Evolutionary conservation across 1,139 yeast genomes (phyloP).

Genomic region (Blastobotrys persicus): DNA sequence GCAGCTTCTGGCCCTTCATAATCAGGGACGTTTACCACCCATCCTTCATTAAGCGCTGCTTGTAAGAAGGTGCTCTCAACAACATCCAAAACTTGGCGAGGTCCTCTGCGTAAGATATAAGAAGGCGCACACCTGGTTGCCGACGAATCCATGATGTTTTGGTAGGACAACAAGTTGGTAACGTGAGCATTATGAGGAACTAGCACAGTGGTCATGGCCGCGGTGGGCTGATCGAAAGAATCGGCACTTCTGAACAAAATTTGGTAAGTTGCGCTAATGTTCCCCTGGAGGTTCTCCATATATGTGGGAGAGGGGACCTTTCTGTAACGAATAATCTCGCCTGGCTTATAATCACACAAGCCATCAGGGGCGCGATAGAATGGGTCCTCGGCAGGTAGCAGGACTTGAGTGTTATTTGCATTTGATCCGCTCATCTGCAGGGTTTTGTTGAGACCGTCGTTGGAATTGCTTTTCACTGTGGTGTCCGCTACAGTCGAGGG

Average conservation of each 20-base stretch:
- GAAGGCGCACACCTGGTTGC: slow-evolving; percentile 33
- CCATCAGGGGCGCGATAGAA: slow-evolving; percentile 29
- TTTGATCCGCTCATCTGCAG: neutral
- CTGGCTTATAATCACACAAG: slow-evolving; percentile 18
- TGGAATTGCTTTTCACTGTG: no score
- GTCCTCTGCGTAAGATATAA: slow-evolving; percentile 24
- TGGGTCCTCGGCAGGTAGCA: slow-evolving; percentile 23
- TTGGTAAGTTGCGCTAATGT: slow-evolving; percentile 22
- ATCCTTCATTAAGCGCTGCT: slow-evolving; percentile 18
- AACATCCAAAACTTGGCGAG: slow-evolving; percentile 11
- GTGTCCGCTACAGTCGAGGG: no score
- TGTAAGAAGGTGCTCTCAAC: neutral
- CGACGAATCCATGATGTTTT: slow-evolving; percentile 33
- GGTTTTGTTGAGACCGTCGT: no score
- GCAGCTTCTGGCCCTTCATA: slow-evolving; percentile 31
- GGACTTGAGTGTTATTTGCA: neutral
- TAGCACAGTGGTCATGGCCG: slow-evolving; percentile 31
- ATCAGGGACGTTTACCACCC: slow-evolving; percentile 29
- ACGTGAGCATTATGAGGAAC: slow-evolving; percentile 25
- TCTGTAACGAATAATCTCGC: slow-evolving; percentile 22
- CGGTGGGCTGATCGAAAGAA: slow-evolving; percentile 28
- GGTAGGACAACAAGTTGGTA: slow-evolving; percentile 30
- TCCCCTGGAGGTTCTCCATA: neutral
- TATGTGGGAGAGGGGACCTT: slow-evolving; percentile 16
- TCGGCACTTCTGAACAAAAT: slow-evolving; percentile 29